These are phyloP conservation scores for Neurospora intermedia DNA, from an alignment of 495 filamentous ascomycete genomes.

Conservation along the genomic window DNA sequence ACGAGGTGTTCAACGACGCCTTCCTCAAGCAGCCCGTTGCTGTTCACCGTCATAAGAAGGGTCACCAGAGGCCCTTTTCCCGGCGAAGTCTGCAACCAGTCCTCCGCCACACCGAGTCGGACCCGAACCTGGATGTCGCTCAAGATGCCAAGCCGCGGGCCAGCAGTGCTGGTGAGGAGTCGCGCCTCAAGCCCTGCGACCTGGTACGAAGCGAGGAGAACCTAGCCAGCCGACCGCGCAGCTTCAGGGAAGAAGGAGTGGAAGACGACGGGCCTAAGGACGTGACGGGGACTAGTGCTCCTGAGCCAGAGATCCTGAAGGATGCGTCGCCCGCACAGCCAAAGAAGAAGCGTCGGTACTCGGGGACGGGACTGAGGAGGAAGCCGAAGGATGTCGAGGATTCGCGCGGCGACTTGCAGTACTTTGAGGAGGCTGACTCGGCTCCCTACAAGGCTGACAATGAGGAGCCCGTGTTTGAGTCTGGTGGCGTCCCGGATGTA, in stretches of 20 bases:
- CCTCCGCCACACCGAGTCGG: conserved; percentile 24
- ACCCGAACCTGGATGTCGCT: conserved; percentile 15
- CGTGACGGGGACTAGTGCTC: conserved; percentile 44
- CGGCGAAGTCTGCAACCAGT: conserved; percentile 29
- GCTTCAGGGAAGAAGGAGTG: neutral
- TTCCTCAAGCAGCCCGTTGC: conserved; percentile 74
- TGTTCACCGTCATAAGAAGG: conserved; percentile 45
- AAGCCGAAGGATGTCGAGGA: conserved; percentile 52
- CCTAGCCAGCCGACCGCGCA: conserved; percentile 1
- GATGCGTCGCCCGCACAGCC: conserved; percentile 23
- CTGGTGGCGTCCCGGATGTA: neutral
- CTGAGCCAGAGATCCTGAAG: conserved; percentile 39
- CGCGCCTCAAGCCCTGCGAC: conserved; percentile 1
- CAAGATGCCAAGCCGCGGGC: conserved; percentile 7
- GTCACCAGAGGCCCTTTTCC: conserved; percentile 50
- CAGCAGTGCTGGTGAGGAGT: neutral
- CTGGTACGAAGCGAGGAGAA: conserved; percentile 26
- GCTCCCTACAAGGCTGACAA: conserved; percentile 71
- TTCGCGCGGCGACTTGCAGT: conserved; percentile 62
- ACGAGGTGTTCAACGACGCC: conserved; percentile 89
- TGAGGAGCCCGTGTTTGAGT: conserved; percentile 31
- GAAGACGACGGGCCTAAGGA: conserved; percentile 29
- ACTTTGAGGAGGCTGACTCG: conserved; percentile 65
- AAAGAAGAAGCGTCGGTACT: conserved; percentile 56
- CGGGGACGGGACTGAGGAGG: conserved; percentile 64